A percentile compares a stretch with the other conserved stretches of the same genome.
These are phyloP conservation scores for Chenopodium suecicum DNA, from an alignment of 148 eudicot species.

Conservation along the genomic window DNA sequence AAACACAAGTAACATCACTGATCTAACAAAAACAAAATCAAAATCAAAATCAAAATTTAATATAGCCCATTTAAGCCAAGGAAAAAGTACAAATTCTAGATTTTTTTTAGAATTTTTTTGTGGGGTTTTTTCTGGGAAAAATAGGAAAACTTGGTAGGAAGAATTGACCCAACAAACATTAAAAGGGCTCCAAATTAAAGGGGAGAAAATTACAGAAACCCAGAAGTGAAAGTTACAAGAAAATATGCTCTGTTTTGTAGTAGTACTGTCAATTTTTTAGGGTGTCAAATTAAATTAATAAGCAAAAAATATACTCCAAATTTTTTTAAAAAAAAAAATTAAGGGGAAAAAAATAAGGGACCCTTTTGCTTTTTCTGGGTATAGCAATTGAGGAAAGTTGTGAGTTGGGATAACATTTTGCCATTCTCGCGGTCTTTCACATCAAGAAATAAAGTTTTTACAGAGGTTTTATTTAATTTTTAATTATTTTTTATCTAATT, in stretches of 20 bases:
- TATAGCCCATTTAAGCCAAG: not conserved
- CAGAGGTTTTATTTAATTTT: not conserved
- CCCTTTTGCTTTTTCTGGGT: not conserved
- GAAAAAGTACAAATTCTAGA: constrained; percentile 11
- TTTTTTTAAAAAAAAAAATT: not conserved
- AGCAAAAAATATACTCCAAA: not conserved
- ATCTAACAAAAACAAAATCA: constrained; percentile 1
- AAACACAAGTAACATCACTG: constrained; percentile 21
- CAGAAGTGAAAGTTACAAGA: constrained; percentile 31
- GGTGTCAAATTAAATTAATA: not conserved
- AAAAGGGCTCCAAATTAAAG: constrained; percentile 22
- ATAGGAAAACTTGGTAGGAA: constrained; percentile 20
- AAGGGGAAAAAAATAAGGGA: not conserved
- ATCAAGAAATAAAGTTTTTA: constrained; percentile 18
- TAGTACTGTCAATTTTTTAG: constrained; percentile 4
- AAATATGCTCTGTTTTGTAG: constrained; percentile 9
- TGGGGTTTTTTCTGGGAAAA: not conserved
- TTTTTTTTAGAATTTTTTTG: not conserved
- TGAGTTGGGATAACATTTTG: constrained; percentile 20
- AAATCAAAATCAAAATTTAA: not conserved
- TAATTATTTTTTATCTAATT: not conserved
- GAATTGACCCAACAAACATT: constrained; percentile 27
- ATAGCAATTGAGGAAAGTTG: constrained; percentile 5
- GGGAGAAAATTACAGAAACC: constrained; percentile 22
- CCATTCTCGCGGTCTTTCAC: constrained; percentile 29